Evolutionary conservation across 805 yeast species (phyloP).

Genomic region (Yarrowia divulgata): DNA sequence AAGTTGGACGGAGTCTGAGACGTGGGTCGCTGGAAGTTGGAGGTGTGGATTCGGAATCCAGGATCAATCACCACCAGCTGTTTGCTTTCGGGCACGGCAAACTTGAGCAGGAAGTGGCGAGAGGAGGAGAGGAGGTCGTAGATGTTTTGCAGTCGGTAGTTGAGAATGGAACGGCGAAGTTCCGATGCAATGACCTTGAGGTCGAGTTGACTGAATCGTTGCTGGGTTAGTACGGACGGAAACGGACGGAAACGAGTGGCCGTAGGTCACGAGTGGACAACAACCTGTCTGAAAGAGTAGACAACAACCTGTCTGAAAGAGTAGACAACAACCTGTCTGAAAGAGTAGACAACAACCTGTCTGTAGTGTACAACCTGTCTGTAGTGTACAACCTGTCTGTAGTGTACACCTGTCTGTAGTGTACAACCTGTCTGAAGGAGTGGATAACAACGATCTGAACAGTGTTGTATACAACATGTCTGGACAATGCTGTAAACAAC

Average conservation of each 20-base stretch:
- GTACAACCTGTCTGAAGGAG: no score
- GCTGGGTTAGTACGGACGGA: constrained; percentile 60
- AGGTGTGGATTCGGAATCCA: constrained; percentile 80
- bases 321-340: no score
- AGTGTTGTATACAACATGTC: no score
- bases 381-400: no score
- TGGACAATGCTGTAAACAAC: no score
- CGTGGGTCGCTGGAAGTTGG: constrained; percentile 81
- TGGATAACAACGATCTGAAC: no score
- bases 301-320: no score
- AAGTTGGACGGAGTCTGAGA: constrained; percentile 85
- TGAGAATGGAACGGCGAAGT: constrained; percentile 61
- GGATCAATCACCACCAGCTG: constrained; percentile 78
- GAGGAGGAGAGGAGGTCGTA: constrained; percentile 77
- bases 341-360: no score
- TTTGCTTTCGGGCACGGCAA: constrained; percentile 83
- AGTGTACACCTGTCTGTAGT: no score
- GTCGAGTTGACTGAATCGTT: constrained; percentile 86
- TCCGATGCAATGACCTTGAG: constrained; percentile 74
- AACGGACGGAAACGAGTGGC: constrained; percentile 20
- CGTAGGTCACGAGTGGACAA: background rate
- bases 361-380: no score
- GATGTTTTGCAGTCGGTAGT: constrained; percentile 80
- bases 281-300: no score
- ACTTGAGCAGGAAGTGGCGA: constrained; percentile 79